These are phyloP conservation scores for Penicillium rolfsii DNA, from an alignment of 2,329 filamentous ascomycete species.

Conservation along the genomic window DNA sequence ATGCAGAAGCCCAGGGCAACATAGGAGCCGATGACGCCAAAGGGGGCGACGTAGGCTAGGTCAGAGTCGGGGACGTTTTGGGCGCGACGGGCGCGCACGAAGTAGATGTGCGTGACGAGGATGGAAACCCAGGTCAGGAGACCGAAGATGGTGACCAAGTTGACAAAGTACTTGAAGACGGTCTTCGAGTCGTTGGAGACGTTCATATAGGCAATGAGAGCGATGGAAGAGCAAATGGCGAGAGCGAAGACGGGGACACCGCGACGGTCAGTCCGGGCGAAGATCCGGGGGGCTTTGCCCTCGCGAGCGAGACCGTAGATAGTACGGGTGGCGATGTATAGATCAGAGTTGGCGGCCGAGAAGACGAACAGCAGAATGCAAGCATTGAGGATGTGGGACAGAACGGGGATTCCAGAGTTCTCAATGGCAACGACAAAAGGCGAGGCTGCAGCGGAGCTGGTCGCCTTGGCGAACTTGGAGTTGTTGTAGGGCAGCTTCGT, in stretches of 20 bases:
- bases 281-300: constrained; percentile 71
- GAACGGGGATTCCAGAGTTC: constrained; percentile 62
- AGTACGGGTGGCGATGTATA: constrained; percentile 75
- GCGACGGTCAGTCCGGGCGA: constrained; percentile 70
- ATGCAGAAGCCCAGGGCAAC: constrained; percentile 70
- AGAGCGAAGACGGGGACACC: constrained; percentile 73
- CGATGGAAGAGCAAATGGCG: constrained; percentile 62
- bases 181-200: constrained; percentile 59
- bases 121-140: constrained; percentile 70
- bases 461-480: constrained; percentile 56
- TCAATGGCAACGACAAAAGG: constrained; percentile 76
- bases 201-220: constrained; percentile 70
- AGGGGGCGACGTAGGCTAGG: constrained; percentile 69
- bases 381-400: constrained; percentile 72
- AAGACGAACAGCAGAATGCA: constrained; percentile 77
- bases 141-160: constrained; percentile 69
- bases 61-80: constrained; percentile 60
- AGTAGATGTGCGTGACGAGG: constrained; percentile 68
- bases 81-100: constrained; percentile 64
- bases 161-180: constrained; percentile 69
- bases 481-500: constrained; percentile 67
- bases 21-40: constrained; percentile 72
- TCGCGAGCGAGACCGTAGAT: constrained; percentile 74
- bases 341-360: constrained; percentile 74
- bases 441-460: constrained; percentile 63